Base-by-base conservation (phyloP, 78 protist genomes). In the Polysphondylium violaceum region DNA sequence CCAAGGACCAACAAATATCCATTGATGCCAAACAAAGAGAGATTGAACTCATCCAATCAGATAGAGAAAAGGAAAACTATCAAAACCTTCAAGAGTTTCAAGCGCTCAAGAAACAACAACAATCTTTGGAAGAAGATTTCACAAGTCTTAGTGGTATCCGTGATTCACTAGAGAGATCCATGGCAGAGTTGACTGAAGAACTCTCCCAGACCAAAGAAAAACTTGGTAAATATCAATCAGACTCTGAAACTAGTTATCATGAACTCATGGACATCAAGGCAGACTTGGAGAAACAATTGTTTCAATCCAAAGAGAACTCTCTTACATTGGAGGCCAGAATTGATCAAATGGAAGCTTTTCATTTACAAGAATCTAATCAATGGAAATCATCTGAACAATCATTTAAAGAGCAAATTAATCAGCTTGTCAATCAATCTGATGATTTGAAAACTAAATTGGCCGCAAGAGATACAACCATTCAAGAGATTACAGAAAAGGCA, bases 101-200 rank as follows among this genome's bases (percentile, higher is more conserved):
- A 25, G 23, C n/a, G 11, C 25, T 68, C 1, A 64, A 68, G 55
- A 81, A 81, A 44, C 14, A 35, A 25, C 1, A 47, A 9, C 60
- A 69, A 33, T 47, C 76, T 2, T 27, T 53, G 1, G 77, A 81
- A 41, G 89, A 81, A 23, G 69, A 81, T 31, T 53, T 36, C 43
- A 36, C 25, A 9, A 81, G 68, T 21, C 6, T 81, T 25, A 38
- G 35, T 0, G 47, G 77, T 68, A 19, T 81, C 21, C 47, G 43
- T 19, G 89, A 81, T 40, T 55, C 76, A 25, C 27, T 81, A 5
- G 68, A 81, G 12, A 19, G 69, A 23, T 50, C 59, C 14, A 38
- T 81, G 11, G 35, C 44, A 14, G 60, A 67, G 3, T 36, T 67
- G 29, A 61, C 58, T 27, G 76, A 55, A 6, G 89, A 81, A 25